Percentiles rank a stretch among this genome's conserved stretches.
Conservation (phyloP, 2,329 filamentous ascomycete species). For the Boeremia lycopersici region DNA sequence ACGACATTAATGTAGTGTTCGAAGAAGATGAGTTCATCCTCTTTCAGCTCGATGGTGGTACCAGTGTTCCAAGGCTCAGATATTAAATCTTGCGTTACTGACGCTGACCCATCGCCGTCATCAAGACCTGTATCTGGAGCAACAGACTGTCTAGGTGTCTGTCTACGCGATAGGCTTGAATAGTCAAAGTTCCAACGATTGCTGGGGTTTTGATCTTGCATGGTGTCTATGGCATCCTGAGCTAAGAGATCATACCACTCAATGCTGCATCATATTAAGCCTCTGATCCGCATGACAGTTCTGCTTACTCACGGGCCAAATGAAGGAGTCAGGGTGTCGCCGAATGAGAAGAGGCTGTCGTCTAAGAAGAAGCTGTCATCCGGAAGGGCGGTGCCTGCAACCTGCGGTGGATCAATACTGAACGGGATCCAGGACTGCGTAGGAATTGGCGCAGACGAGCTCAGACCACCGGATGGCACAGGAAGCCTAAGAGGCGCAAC, state of each 20-base stretch:
- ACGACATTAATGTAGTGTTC: slow-evolving; percentile 47
- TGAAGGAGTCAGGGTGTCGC: slow-evolving; percentile 42
- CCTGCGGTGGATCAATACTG: slow-evolving; percentile 15
- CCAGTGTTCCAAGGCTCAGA: slow-evolving; percentile 34
- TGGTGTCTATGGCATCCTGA: slow-evolving; percentile 48
- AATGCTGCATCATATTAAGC: slow-evolving; percentile 21
- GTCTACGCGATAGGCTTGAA: slow-evolving; percentile 52
- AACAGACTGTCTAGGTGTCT: slow-evolving; percentile 32
- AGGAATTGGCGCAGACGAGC: slow-evolving; percentile 7
- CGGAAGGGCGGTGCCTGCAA: slow-evolving; percentile 26
- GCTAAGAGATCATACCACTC: slow-evolving; percentile 57
- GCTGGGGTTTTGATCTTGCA: slow-evolving; percentile 39
- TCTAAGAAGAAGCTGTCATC: slow-evolving; percentile 34
- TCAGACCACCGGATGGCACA: slow-evolving; percentile 8
- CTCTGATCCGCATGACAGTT: not conserved
- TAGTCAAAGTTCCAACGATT: slow-evolving; percentile 49
- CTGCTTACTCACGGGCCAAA: slow-evolving; percentile 44
- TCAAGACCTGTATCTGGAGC: slow-evolving; percentile 34
- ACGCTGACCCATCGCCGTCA: slow-evolving; percentile 5
- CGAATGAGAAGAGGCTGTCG: slow-evolving; percentile 32
- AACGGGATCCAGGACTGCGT: slow-evolving; percentile 25
- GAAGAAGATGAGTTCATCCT: slow-evolving; percentile 47
- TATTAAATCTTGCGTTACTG: slow-evolving; percentile 11
- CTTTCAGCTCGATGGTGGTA: slow-evolving; percentile 33
- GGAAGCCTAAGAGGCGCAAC: slow-evolving; percentile 3